Conservation (phyloP, 1,284 basidiomycete genomes). For the Schizophyllum commune region DNA sequence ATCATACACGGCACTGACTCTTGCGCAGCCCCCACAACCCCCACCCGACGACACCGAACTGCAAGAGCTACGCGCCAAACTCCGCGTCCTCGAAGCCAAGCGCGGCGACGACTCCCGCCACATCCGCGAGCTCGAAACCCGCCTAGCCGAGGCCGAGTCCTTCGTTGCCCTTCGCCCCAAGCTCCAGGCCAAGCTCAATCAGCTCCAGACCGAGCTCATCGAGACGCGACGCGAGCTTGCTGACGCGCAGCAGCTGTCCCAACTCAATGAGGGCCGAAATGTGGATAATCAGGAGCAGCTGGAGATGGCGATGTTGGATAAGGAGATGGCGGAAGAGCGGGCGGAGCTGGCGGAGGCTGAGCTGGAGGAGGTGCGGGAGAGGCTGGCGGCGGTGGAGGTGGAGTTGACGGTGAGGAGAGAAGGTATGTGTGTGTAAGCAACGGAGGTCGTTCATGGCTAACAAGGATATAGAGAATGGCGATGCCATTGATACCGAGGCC, state of each 20-base stretch:
- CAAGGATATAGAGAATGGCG: constrained; percentile 2
- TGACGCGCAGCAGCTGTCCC: constrained; percentile 46
- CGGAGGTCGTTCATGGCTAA: background rate
- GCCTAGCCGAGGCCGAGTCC: constrained; percentile 76
- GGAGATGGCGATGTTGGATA: constrained; percentile 93
- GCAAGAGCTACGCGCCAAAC: constrained; percentile 79
- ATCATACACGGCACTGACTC: background rate
- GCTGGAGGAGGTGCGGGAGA: constrained; percentile 72
- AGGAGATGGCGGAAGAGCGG: constrained; percentile 94
- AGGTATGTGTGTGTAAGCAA: constrained; percentile 29
- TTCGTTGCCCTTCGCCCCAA: constrained; percentile 85
- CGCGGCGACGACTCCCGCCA: constrained; percentile 81
- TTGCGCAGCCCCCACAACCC: background rate
- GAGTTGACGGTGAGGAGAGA: constrained; percentile 74
- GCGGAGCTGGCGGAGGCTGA: constrained; percentile 77
- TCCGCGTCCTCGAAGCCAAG: constrained; percentile 80
- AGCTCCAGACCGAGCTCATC: constrained; percentile 72
- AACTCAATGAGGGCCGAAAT: constrained; percentile 52
- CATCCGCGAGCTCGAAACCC: constrained; percentile 79
- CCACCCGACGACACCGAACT: constrained; percentile 47
- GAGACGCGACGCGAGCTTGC: constrained; percentile 34
- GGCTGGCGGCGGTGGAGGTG: constrained; percentile 74
- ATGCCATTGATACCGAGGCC: constrained; percentile 17
- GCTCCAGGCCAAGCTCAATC: constrained; percentile 80
- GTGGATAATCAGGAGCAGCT: constrained; percentile 81